A percentile compares a stretch with the other conserved stretches of the same genome.
phyloP scores from a whole-genome alignment of 805 yeast genomes.

The Kuraishia capsulata region DNA sequence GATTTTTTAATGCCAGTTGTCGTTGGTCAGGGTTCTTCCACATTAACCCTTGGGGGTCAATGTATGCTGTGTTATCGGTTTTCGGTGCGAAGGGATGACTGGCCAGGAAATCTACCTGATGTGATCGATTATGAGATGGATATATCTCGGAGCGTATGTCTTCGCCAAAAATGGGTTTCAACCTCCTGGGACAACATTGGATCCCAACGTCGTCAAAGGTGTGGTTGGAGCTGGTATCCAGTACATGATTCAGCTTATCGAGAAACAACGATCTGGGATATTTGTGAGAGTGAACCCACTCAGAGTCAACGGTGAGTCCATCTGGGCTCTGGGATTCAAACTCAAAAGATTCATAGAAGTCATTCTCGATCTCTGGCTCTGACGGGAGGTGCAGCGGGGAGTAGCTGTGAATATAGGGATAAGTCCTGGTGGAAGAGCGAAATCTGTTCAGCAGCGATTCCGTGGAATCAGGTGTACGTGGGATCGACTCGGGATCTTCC shows the following conservation, averaged over 20 bases:
- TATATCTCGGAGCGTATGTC: not conserved
- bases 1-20: slow-evolving; percentile 10
- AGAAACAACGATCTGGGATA: not conserved
- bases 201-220: not conserved
- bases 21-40: slow-evolving; percentile 17
- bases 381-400: not conserved
- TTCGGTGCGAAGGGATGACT: no score
- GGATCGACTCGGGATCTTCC: no score
- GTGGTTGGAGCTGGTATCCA: not conserved
- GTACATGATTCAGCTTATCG: not conserved
- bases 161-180: not conserved
- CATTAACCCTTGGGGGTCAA: slow-evolving; percentile 21
- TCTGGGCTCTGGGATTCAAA: not conserved
- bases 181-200: not conserved
- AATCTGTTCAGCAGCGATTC: no score
- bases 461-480: no score
- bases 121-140: not conserved
- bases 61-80: slow-evolving; percentile 3
- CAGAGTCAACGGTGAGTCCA: not conserved
- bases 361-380: not conserved
- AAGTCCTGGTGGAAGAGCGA: not conserved
- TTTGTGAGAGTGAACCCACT: not conserved
- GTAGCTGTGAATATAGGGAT: not conserved
- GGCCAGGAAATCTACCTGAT: not conserved
- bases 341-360: not conserved